phyloP scores from a whole-genome alignment of 2,329 filamentous ascomycete genomes.

The Colletotrichum sp. region DNA sequence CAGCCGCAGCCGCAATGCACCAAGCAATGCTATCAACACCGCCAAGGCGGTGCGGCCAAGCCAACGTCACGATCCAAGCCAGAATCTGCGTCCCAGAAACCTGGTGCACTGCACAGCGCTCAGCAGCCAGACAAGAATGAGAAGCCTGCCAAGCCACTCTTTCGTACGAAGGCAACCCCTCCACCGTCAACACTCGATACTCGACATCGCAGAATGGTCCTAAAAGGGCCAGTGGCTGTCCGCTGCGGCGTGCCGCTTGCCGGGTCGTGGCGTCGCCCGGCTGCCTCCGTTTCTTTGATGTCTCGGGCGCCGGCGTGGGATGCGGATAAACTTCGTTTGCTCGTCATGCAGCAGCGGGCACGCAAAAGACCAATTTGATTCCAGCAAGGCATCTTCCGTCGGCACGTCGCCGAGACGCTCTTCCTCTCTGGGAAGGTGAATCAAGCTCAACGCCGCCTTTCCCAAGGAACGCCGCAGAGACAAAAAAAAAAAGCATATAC shows the following conservation, averaged over 20 bases:
- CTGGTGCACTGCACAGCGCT: neutral
- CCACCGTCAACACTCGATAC: neutral
- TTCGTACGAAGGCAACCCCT: neutral
- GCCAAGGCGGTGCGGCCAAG: neutral
- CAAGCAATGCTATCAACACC: neutral
- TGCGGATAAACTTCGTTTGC: neutral
- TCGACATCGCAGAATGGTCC: neutral
- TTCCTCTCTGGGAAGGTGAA: neutral
- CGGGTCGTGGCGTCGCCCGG: slow-evolving; percentile 7
- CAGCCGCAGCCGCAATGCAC: neutral
- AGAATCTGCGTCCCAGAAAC: neutral
- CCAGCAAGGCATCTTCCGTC: neutral
- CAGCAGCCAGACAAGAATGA: neutral
- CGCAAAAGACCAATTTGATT: neutral
- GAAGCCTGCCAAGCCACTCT: neutral
- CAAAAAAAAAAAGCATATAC: slow-evolving; percentile 5
- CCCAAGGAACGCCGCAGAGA: slow-evolving; percentile 7
- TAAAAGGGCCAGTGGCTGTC: neutral
- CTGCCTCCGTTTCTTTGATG: slow-evolving; percentile 4
- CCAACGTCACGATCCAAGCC: neutral
- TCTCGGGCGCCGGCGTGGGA: neutral
- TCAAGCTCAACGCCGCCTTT: slow-evolving; percentile 12
- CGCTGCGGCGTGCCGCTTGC: slow-evolving; percentile 3
- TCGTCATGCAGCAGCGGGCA: neutral
- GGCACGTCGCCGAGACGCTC: slow-evolving; percentile 8